Percentiles rank a stretch among this genome's conserved stretches.
Evolutionary conservation across 148 eudicot genomes (phyloP).

Genomic region (Rhododendron mucronatum): DNA sequence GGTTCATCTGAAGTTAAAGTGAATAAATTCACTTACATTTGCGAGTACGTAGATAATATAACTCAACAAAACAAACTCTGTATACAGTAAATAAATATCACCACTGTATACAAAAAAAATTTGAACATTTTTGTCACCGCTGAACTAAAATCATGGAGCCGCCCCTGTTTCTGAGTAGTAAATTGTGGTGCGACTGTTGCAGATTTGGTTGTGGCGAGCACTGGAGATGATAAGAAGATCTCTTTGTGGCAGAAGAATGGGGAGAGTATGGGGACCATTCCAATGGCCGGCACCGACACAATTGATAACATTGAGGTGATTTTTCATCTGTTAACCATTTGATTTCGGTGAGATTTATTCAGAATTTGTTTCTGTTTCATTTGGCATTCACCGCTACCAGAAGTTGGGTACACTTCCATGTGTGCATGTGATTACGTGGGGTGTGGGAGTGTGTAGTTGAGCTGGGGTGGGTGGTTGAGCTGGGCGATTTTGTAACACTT

Average conservation of each 20-base stretch:
- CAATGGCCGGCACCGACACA: conserved; percentile 33
- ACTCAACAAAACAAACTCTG: no score
- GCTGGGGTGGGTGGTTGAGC: neutral
- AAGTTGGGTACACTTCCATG: neutral
- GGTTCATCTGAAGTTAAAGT: no score
- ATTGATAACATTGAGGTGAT: conserved; percentile 56
- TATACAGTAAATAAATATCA: no score
- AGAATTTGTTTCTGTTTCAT: neutral
- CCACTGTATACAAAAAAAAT: no score
- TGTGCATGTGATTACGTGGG: no score
- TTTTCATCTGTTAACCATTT: neutral
- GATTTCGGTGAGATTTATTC: neutral
- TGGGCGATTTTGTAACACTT: neutral
- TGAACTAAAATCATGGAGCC: no score
- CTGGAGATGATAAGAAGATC: conserved; percentile 71
- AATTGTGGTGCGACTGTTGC: neutral
- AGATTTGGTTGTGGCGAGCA: conserved; percentile 94
- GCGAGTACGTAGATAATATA: no score
- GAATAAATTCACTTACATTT: no score
- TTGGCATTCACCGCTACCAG: neutral
- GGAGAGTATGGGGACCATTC: conserved; percentile 58
- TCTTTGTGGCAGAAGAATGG: conserved; percentile 69
- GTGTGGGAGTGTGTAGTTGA: no score
- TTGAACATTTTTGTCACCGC: no score
- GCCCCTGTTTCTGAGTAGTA: neutral